Base-by-base conservation (phyloP, 345 rosid genomes). In the Pugionium cornutum region DNA sequence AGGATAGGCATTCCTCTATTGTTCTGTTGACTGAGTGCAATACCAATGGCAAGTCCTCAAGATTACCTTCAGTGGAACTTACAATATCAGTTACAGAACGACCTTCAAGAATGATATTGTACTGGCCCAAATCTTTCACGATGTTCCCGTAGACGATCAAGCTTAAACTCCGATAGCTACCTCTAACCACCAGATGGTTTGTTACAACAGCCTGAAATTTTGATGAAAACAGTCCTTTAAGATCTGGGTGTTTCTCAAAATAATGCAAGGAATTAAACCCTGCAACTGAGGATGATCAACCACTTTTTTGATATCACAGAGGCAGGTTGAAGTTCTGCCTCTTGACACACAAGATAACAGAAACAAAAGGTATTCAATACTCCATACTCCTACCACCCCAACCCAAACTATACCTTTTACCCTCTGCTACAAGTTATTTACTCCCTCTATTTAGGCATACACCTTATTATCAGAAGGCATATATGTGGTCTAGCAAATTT, bases 91-190 rank as follows among this genome's bases (percentile, higher is more conserved):
- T 85, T 69, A 94, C 79, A 73, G 97, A 88, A 80, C 74, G 87
- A 81, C 90, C 97, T 78, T 84, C 96, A 62, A 94, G 86, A 71
- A 85, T 91, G 54, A 94, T 90, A 75, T 86, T 94, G 83, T 81
- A 94, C 82, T 94, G 99, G 75, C 99, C 99, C 75, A 90, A 73
- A 85, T 94, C 99, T 85, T 94, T 96, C 10, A 91, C 99, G 10
- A 83, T 90, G 74, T 90, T 94, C 64, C 99, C 97, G 75, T 88
- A 90, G 70, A 92, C 84, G 58, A 90, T 80, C 82, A 90, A 78
- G 79, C 96, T 92, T 72, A 92, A 77, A 79, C 98, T 86, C 42
- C 96, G 95, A 47, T 94, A 94, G 82, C 96, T 88, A 44, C 99
- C 97, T 81, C 99, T 83, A 41, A 90, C 89, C 77, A 94, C 89